Conservation (phyloP, 495 filamentous ascomycete genomes). For the Talaromyces nanjingensis region DNA sequence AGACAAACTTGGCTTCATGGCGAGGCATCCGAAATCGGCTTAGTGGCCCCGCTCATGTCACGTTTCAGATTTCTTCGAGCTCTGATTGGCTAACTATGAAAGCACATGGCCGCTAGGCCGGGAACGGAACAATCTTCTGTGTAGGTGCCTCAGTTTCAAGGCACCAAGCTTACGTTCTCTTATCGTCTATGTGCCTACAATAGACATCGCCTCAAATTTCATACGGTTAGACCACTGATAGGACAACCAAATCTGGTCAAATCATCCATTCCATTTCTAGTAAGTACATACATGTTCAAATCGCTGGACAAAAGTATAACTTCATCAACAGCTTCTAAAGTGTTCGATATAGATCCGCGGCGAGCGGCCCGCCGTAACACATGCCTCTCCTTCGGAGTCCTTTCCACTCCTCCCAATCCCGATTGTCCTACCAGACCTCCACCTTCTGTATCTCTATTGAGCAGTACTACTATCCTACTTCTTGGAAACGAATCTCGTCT, state of each 20-base stretch:
- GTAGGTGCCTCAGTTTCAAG: background rate
- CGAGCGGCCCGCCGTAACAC: background rate
- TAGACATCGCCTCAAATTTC: background rate
- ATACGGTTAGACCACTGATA: background rate
- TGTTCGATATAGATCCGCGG: background rate
- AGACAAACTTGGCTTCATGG: background rate
- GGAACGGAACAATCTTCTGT: background rate
- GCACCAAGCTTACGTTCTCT: background rate
- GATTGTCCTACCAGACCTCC: background rate
- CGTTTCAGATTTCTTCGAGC: background rate
- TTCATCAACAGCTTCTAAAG: background rate
- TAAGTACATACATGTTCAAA: background rate
- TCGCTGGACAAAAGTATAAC: background rate
- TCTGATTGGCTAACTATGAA: background rate
- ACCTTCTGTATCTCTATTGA: background rate
- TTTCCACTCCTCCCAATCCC: background rate
- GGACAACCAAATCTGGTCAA: background rate
- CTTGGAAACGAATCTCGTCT: background rate
- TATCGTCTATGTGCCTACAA: background rate
- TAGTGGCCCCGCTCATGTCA: background rate
- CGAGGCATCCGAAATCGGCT: background rate
- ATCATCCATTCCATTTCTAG: background rate
- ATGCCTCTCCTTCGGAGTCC: background rate
- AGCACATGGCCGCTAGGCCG: background rate
- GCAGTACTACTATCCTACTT: background rate